Percentiles rank a stretch among this genome's conserved stretches.
These are phyloP conservation scores for Quambalaria eucalypti DNA, from an alignment of 1,284 basidiomycete species.

Conservation along the genomic window DNA sequence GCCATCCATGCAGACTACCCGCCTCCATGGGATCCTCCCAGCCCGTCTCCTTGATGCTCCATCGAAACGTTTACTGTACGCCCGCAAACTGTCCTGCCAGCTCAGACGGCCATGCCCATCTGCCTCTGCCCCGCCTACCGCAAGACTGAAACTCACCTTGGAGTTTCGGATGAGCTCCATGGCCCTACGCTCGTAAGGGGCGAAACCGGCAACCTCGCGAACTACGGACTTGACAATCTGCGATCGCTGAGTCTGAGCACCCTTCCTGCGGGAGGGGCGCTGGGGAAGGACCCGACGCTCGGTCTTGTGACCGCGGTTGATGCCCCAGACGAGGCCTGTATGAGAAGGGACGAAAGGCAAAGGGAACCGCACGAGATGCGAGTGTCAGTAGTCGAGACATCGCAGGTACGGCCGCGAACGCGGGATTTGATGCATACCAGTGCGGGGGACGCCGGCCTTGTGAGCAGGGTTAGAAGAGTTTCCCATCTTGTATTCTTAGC, in stretches of 20 bases:
- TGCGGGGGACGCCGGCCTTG: slow-evolving; percentile 40
- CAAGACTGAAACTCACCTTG: slow-evolving; percentile 66
- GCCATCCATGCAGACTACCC: too few species aligned
- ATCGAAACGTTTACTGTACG: too few species aligned
- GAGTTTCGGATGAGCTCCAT: slow-evolving; percentile 99
- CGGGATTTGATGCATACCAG: slow-evolving; percentile 23
- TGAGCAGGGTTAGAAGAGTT: slow-evolving; percentile 45
- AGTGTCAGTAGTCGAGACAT: background rate
- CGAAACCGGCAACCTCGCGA: slow-evolving; percentile 68
- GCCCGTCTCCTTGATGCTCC: too few species aligned
- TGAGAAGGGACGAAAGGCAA: background rate
- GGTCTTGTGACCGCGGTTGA: slow-evolving; percentile 87
- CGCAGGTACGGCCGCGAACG: background rate
- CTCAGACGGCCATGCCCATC: too few species aligned
- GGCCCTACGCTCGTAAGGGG: slow-evolving; percentile 94
- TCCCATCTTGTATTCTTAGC: slow-evolving; percentile 29
- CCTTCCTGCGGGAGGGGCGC: slow-evolving; percentile 88
- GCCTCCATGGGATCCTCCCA: too few species aligned
- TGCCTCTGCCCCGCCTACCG: too few species aligned
- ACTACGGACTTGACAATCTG: slow-evolving; percentile 37
- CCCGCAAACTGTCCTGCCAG: too few species aligned
- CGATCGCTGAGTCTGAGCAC: slow-evolving; percentile 59
- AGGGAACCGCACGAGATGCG: background rate
- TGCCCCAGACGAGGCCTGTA: slow-evolving; percentile 80
- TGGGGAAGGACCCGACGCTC: slow-evolving; percentile 69